These are phyloP conservation scores for Pseudonitzschia pungens DNA, from an alignment of 108 stramenopile genomes.

Conservation along the genomic window DNA sequence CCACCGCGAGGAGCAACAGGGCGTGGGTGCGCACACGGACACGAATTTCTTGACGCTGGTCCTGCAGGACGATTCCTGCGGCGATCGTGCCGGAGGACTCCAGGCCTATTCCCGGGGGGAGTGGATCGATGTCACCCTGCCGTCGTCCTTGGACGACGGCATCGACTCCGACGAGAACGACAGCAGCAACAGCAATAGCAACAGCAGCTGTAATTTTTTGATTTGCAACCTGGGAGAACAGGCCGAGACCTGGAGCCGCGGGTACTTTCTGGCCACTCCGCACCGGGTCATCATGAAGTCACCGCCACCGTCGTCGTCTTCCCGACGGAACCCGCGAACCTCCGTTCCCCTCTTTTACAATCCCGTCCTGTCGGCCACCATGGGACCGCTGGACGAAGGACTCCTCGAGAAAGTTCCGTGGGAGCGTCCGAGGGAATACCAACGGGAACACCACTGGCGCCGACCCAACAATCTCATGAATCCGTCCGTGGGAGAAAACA, in stretches of 20 bases:
- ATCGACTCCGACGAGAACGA: background rate
- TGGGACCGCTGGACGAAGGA: slow-evolving; percentile 40
- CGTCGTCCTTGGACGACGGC: slow-evolving; percentile 6
- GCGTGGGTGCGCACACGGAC: slow-evolving; percentile 73
- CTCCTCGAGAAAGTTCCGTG: slow-evolving; percentile 1
- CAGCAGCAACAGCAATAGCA: slow-evolving; percentile 13
- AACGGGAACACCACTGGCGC: slow-evolving; percentile 40
- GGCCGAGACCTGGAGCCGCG: slow-evolving; percentile 48
- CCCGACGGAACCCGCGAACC: slow-evolving; percentile 29
- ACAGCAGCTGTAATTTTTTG: slow-evolving; percentile 19
- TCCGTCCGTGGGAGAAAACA: slow-evolving; percentile 59
- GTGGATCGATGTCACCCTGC: slow-evolving; percentile 58
- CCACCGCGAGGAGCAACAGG: slow-evolving; percentile 25
- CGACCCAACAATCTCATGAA: slow-evolving; percentile 44
- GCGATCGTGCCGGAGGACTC: slow-evolving; percentile 20
- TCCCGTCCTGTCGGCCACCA: slow-evolving; percentile 52
- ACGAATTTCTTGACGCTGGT: slow-evolving; percentile 66
- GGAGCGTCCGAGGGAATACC: slow-evolving; percentile 31
- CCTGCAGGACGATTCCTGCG: slow-evolving; percentile 41
- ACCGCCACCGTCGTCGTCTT: slow-evolving; percentile 2
- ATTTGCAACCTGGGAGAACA: slow-evolving; percentile 75
- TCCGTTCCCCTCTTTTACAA: slow-evolving; percentile 71
- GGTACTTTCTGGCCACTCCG: slow-evolving; percentile 70
- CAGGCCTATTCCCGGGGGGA: slow-evolving; percentile 59
- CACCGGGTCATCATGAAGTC: slow-evolving; percentile 53